Evolutionary conservation across 2,329 filamentous ascomycete species (phyloP), one percentile per base, ranked within the genome.

Genomic region (Nemania diffusa): DNA sequence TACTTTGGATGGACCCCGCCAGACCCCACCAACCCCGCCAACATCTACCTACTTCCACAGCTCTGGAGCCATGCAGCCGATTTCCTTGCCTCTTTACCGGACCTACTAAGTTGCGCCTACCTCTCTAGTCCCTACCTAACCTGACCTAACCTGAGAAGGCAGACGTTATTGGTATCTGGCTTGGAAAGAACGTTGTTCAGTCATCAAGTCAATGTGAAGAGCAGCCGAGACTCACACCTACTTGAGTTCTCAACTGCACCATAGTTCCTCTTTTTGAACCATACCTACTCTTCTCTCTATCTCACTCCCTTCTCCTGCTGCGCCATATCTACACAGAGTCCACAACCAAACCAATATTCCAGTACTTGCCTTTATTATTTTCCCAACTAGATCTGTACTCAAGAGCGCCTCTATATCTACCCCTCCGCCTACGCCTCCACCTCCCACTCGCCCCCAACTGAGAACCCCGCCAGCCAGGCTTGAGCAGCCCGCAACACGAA

Each of bases 11-110:
- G 22, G 20, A 53, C 59, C 59, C 50, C 59, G 22, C 59, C 27
- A 26, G 32, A 34, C 51, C 59, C 59, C 59, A 50, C 59, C 51
- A 27, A 56, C 57, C 57, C 57, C 57, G 26, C 50, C 50, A 52
- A 32, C n/a, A n/a, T n/a, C n/a, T 48, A 7, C n/a, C 40, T 46
- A 40, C 34, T 40, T 40, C 34, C 11, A 40, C 46, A 51, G 46
- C 48, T 17, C 48, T 27, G n/a, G n/a, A n/a, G n/a, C n/a, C n/a
- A n/a, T n/a, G n/a, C n/a, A n/a, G n/a, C n/a, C n/a, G n/a, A n/a
- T n/a, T n/a, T n/a, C n/a, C n/a, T n/a, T n/a, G n/a, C n/a, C n/a
- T n/a, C n/a, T n/a, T n/a, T n/a, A n/a, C n/a, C n/a, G n/a, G n/a
- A n/a, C n/a, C n/a, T n/a, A n/a, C n/a, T n/a, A n/a, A n/a, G n/a